Conservation (phyloP, 2,329 filamentous ascomycete species). For the Epichloe sibirici region DNA sequence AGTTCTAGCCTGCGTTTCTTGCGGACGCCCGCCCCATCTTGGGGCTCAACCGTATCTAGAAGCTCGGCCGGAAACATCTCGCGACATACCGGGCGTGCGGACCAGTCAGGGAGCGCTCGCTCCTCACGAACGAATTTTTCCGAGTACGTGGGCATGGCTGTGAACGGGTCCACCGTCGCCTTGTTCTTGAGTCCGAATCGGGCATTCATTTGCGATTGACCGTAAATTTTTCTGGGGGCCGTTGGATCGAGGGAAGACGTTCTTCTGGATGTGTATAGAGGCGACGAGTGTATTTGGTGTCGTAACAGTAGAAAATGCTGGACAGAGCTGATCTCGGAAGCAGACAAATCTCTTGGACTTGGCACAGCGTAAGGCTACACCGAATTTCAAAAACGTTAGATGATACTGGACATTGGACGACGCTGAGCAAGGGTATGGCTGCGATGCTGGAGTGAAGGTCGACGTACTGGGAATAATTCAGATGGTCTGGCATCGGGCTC, state of each 20-base stretch:
- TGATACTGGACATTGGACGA: background rate
- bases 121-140: slow-evolving; percentile 40
- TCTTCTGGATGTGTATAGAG: slow-evolving; percentile 45
- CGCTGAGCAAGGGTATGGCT: background rate
- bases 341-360: slow-evolving; percentile 28
- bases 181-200: slow-evolving; percentile 42
- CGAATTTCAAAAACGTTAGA: background rate
- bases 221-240: slow-evolving; percentile 33
- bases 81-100: slow-evolving; percentile 34
- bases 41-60: slow-evolving; percentile 40
- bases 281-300: slow-evolving; percentile 41
- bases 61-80: slow-evolving; percentile 46
- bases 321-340: slow-evolving; percentile 34
- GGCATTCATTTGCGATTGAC: slow-evolving; percentile 46
- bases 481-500: slow-evolving; percentile 45
- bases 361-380: slow-evolving; percentile 38
- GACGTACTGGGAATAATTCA: slow-evolving; percentile 45
- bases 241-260: slow-evolving; percentile 27
- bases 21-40: slow-evolving; percentile 18
- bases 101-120: slow-evolving; percentile 42
- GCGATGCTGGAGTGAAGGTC: background rate
- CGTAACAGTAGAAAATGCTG: slow-evolving; percentile 43
- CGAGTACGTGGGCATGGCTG: slow-evolving; percentile 45
- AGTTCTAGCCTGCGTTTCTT: slow-evolving; percentile 35
- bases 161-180: slow-evolving; percentile 45